Evolutionary conservation across 2,329 filamentous ascomycete species (phyloP), one percentile per base, ranked within the genome.

Genomic region (Hirsutella thompsonii): DNA sequence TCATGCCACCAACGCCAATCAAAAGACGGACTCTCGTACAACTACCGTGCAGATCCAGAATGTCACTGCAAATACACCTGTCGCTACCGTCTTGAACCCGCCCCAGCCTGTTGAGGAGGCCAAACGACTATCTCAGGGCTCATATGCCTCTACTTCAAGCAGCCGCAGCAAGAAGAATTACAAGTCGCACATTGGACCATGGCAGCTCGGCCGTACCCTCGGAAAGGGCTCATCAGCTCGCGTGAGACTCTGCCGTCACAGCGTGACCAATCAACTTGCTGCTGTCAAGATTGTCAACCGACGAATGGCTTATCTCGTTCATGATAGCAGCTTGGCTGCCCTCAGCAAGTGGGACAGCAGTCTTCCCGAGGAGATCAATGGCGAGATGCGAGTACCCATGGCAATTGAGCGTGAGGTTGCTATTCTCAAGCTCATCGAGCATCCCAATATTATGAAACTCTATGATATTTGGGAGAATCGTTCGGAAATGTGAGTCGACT

Each of bases 391-490:
- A 41, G 88, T 94, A 56, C 90, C 90, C 1, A 79, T 90, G 53
- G 84, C 88, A 1, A 83, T 98, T 46, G 90, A 96, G 62, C 76
- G 92, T 41, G 92, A 98, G 57, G 89, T 98, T 33, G 88, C 90
- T 26, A 93, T 98, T 52, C 87, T 98, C 74, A 96, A 95, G 64
- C 73, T 96, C 43, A 85, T 96, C 45, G 82, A 94, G 54, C 92
- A 98, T 62, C 85, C 83, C 5, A 92, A 96, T 58, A 90, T 96
- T 52, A 89, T 95, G 60, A 86, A 84, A 50, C 67, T 98, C 9
- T 92, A 90, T 57, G 92, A 98, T 62, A 90, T 98, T 23, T 98
- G 90, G 90, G 92, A 98, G 64, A 96, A 95, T 56, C 76, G 85
- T 19, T 84, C 87, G 42, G 89, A 98, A 61, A 81, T 98, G 85